These are phyloP conservation scores for Mitragyna speciosa DNA, from an alignment of 257 asterid genomes.

Conservation along the genomic window DNA sequence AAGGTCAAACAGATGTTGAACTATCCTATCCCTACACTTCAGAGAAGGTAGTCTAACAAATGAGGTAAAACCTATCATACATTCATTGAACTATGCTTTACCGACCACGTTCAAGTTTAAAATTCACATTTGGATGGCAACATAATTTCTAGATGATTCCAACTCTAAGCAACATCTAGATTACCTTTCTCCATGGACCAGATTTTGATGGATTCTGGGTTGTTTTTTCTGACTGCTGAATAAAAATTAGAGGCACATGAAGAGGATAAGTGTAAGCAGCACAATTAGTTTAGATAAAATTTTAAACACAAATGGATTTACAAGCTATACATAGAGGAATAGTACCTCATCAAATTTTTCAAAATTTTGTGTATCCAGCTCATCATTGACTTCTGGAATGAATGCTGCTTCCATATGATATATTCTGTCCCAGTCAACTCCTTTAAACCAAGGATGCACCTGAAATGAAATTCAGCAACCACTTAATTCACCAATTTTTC, in stretches of 20 bases:
- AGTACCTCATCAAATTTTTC: constrained; percentile 92
- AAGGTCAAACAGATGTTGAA: not conserved
- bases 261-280: constrained; percentile 14
- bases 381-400: constrained; percentile 90
- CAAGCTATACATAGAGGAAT: not conserved
- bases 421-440: constrained; percentile 77
- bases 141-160: not conserved
- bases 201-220: constrained; percentile 62
- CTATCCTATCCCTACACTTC: not conserved
- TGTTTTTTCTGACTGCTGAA: constrained; percentile 66
- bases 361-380: constrained; percentile 92
- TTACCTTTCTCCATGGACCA: constrained; percentile 99
- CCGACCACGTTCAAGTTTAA: not conserved
- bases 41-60: not conserved
- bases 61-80: too few relatives aligned
- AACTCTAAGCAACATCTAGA: not conserved
- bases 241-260: constrained; percentile 13
- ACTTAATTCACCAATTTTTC: constrained; percentile 23
- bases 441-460: constrained; percentile 87
- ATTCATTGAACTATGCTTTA: not conserved
- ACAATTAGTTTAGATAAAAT: constrained; percentile 8
- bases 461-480: constrained; percentile 31
- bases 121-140: not conserved
- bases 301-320: constrained; percentile 15
- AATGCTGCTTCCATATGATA: constrained; percentile 88